Conservation (phyloP, 2,329 filamentous ascomycete genomes). For the Dothistroma septosporum region DNA sequence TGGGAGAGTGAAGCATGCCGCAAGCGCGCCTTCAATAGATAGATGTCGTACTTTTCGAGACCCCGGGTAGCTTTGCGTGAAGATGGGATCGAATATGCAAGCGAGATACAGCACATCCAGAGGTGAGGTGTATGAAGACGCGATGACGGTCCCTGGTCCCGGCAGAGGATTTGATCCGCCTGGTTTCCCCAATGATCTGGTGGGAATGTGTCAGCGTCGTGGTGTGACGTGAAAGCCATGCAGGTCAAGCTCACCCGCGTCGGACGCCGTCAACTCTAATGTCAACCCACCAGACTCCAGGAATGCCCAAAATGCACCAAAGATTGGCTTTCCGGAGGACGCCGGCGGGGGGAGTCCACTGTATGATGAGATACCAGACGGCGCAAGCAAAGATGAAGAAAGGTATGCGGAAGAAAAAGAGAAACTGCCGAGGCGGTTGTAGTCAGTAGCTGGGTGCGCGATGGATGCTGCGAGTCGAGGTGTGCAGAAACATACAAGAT, state of each 20-base stretch:
- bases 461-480: neutral
- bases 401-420: constrained; percentile 78
- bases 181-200: constrained; percentile 60
- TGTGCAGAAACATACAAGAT: constrained; percentile 23
- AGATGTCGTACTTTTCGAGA: constrained; percentile 66
- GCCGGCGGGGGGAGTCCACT: constrained; percentile 70
- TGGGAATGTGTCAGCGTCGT: constrained; percentile 10
- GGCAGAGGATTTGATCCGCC: constrained; percentile 66
- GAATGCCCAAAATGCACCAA: constrained; percentile 82
- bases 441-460: neutral
- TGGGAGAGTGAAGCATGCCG: constrained; percentile 47
- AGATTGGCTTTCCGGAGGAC: constrained; percentile 74
- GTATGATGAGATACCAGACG: constrained; percentile 39
- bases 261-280: constrained; percentile 96
- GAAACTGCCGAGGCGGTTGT: constrained; percentile 43
- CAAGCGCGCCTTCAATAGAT: constrained; percentile 69
- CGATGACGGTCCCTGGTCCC: constrained; percentile 74
- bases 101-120: constrained; percentile 92
- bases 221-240: constrained; percentile 6
- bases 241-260: constrained; percentile 60
- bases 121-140: constrained; percentile 85
- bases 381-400: constrained; percentile 62
- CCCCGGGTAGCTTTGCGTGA: constrained; percentile 75
- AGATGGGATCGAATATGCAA: constrained; percentile 92
- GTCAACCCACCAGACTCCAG: constrained; percentile 97